Conservation (phyloP, 495 filamentous ascomycete species). For the Pseudomonodictys pantanalensis region DNA sequence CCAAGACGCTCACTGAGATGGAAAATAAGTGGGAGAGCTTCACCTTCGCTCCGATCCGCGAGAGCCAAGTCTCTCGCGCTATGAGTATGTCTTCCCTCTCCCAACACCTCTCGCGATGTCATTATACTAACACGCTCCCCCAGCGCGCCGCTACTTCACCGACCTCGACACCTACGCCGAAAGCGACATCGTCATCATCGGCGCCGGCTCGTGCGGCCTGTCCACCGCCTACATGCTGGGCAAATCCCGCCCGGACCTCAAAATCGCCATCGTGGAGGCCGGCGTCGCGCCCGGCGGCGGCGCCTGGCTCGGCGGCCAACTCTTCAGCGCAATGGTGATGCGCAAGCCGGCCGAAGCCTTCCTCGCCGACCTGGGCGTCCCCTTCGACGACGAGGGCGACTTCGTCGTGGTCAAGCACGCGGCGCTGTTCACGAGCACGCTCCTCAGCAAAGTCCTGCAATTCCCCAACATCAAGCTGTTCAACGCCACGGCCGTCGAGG, state of each 20-base stretch:
- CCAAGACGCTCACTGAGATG: slow-evolving; percentile 59
- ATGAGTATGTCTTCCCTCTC: slow-evolving; percentile 53
- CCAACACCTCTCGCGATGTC: neutral
- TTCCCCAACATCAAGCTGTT: slow-evolving; percentile 94
- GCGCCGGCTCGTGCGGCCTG: slow-evolving; percentile 82
- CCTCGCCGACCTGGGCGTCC: slow-evolving; percentile 71
- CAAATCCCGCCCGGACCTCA: slow-evolving; percentile 80
- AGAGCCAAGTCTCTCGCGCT: slow-evolving; percentile 84
- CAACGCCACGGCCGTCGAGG: slow-evolving; percentile 88
- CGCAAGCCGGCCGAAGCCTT: slow-evolving; percentile 86
- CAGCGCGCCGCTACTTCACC: slow-evolving; percentile 74
- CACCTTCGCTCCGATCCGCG: slow-evolving; percentile 79
- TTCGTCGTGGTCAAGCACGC: slow-evolving; percentile 93
- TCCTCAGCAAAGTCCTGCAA: slow-evolving; percentile 72
- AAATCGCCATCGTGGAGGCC: slow-evolving; percentile 88
- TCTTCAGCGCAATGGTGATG: slow-evolving; percentile 92
- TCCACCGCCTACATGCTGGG: slow-evolving; percentile 80
- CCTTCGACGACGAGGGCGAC: slow-evolving; percentile 82
- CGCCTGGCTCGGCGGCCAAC: slow-evolving; percentile 88
- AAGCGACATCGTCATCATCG: slow-evolving; percentile 87
- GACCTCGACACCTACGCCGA: slow-evolving; percentile 88
- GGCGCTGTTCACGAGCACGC: slow-evolving; percentile 82
- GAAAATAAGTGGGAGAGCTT: slow-evolving; percentile 70
- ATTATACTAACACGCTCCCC: neutral
- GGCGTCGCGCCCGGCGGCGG: slow-evolving; percentile 83